phyloP scores from a whole-genome alignment of 164 flowering plant species.

The Magnolia kwangsiensis region DNA sequence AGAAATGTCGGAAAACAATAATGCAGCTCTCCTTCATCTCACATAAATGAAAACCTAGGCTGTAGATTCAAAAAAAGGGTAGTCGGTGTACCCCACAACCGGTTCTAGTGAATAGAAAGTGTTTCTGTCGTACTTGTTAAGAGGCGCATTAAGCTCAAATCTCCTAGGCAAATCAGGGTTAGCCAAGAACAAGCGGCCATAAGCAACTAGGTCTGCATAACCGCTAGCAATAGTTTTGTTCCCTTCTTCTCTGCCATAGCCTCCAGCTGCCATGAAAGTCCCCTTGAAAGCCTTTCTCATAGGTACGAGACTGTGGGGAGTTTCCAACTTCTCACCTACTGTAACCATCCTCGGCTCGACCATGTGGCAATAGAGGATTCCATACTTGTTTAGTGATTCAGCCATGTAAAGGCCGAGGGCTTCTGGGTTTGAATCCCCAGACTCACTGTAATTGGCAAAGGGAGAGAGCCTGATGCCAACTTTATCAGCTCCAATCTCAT shows the following conservation, averaged over 20 bases:
- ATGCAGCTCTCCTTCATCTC: not conserved
- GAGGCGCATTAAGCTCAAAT: constrained; percentile 32
- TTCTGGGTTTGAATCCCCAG: constrained; percentile 49
- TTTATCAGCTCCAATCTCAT: constrained; percentile 12
- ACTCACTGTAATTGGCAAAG: constrained; percentile 21
- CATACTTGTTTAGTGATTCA: constrained; percentile 36
- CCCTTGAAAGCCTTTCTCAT: constrained; percentile 50
- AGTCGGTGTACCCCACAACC: constrained; percentile 35
- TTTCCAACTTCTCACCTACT: constrained; percentile 15
- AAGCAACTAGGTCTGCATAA: constrained; percentile 32
- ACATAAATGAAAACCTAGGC: not conserved
- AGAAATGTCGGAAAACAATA: not conserved
- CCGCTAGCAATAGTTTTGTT: constrained; percentile 30
- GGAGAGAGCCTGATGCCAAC: constrained; percentile 10
- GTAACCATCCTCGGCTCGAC: constrained; percentile 52
- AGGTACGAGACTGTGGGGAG: constrained; percentile 35
- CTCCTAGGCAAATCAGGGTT: constrained; percentile 40
- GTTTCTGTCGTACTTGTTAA: constrained; percentile 27
- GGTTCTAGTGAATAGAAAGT: constrained; percentile 37
- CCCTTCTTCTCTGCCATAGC: constrained; percentile 40
- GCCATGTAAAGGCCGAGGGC: constrained; percentile 54
- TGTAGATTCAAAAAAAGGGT: constrained; percentile 29
- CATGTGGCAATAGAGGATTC: constrained; percentile 43
- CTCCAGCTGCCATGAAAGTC: constrained; percentile 42
- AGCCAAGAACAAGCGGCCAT: constrained; percentile 36